A percentile compares a stretch with the other conserved stretches of the same genome.
These are phyloP conservation scores for Ascochyta koolunga DNA, from an alignment of 2,329 filamentous ascomycete species.

Conservation along the genomic window DNA sequence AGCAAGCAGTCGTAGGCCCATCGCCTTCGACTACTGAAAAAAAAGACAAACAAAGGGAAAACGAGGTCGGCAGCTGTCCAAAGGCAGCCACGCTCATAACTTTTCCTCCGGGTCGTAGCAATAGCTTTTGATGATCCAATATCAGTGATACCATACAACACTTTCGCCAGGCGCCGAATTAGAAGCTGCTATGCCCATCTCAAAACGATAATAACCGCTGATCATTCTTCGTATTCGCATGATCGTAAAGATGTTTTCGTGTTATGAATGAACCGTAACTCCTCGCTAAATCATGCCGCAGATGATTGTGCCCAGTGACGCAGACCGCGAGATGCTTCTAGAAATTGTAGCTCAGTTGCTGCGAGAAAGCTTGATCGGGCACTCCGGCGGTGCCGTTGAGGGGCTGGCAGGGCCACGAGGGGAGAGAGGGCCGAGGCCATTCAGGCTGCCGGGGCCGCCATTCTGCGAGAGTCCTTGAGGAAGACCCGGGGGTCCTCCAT, in stretches of 20 bases:
- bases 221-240: constrained; percentile 16
- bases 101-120: constrained; percentile 11
- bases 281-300: constrained; percentile 20
- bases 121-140: constrained; percentile 12
- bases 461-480: constrained; percentile 17
- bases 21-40: not conserved
- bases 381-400: constrained; percentile 41
- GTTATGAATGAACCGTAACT: constrained; percentile 19
- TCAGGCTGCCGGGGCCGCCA: constrained; percentile 13
- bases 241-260: constrained; percentile 18
- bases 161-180: constrained; percentile 42
- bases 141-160: constrained; percentile 17
- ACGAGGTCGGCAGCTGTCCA: constrained; percentile 1
- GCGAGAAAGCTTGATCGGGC: constrained; percentile 44
- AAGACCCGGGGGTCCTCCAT: constrained; percentile 14
- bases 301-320: constrained; percentile 20
- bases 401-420: constrained; percentile 14
- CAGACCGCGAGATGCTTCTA: constrained; percentile 17
- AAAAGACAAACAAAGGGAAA: not conserved
- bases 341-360: constrained; percentile 31
- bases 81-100: constrained; percentile 1
- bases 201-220: constrained; percentile 6
- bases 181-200: constrained; percentile 26
- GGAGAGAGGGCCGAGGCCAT: constrained; percentile 15
- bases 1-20: not conserved